Percentiles rank a stretch among this genome's conserved stretches.
phyloP scores from a whole-genome alignment of 495 filamentous ascomycete genomes.

The Trichocladium uniseriatum region DNA sequence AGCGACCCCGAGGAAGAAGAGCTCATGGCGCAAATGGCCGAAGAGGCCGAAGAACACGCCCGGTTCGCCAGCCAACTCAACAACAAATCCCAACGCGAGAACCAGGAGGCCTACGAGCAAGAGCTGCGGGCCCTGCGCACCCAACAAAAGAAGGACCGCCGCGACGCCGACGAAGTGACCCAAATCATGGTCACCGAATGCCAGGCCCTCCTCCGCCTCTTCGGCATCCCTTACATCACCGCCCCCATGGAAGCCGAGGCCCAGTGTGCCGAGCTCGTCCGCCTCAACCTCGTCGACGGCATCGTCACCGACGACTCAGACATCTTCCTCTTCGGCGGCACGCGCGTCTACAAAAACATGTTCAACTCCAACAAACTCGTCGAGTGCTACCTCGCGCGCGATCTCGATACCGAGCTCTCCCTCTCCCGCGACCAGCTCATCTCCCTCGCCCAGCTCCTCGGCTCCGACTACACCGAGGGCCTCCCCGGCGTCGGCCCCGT shows the following conservation, averaged over 20 bases:
- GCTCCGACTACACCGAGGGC: constrained; percentile 90
- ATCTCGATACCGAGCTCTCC: constrained; percentile 82
- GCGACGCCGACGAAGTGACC: constrained; percentile 92
- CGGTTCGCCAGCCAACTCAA: constrained; percentile 83
- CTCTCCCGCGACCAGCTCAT: constrained; percentile 78
- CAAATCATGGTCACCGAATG: constrained; percentile 92
- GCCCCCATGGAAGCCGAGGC: constrained; percentile 99
- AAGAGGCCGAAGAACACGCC: constrained; percentile 85
- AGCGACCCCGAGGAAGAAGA: constrained; percentile 90
- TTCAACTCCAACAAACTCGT: constrained; percentile 97
- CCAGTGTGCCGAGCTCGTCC: constrained; percentile 87
- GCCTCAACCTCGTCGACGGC: constrained; percentile 80
- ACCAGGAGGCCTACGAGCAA: constrained; percentile 67
- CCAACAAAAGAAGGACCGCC: constrained; percentile 92
- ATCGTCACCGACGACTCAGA: constrained; percentile 98
- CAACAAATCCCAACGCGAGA: constrained; percentile 51
- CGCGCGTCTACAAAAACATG: constrained; percentile 97
- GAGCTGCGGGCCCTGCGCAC: constrained; percentile 77
- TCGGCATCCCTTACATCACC: constrained; percentile 92
- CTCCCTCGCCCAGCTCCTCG: constrained; percentile 76
- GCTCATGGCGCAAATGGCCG: constrained; percentile 70
- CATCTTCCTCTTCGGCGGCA: constrained; percentile 95
- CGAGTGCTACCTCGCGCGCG: constrained; percentile 84
- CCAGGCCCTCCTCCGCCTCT: constrained; percentile 79
- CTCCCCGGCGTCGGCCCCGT: constrained; percentile 85